Percentiles rank a stretch among this genome's conserved stretches.
phyloP scores from a whole-genome alignment of 2,329 filamentous ascomycete species.

The Exophiala viscosa region DNA sequence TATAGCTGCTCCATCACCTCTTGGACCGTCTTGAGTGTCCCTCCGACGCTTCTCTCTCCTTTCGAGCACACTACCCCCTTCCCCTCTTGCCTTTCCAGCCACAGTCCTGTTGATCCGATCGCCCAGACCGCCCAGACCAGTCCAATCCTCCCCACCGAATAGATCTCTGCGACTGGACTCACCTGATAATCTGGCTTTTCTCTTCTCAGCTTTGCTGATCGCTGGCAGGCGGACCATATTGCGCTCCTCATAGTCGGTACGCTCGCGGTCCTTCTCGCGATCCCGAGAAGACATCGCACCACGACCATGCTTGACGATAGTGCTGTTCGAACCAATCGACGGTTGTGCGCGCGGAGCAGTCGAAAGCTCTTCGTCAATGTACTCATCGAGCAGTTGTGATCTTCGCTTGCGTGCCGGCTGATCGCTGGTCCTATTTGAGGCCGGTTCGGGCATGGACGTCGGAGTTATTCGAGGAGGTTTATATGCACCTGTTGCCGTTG shows the following conservation, averaged over 20 bases:
- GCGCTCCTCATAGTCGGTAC: conserved; percentile 81
- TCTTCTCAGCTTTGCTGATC: conserved; percentile 82
- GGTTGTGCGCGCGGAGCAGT: conserved; percentile 76
- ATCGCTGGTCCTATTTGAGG: conserved; percentile 55
- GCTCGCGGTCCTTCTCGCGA: conserved; percentile 71
- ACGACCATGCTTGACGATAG: conserved; percentile 74
- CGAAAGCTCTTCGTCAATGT: conserved; percentile 79
- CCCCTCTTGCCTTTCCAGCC: conserved; percentile 51
- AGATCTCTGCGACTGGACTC: conserved; percentile 46
- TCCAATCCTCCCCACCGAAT: conserved; percentile 94
- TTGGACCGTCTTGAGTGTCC: conserved; percentile 66
- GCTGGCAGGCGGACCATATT: conserved; percentile 86
- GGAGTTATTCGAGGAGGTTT: conserved; percentile 83
- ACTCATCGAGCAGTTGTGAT: conserved; percentile 87
- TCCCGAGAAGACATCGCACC: conserved; percentile 73
- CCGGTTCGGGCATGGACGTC: conserved; percentile 66
- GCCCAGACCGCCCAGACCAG: conserved; percentile 75
- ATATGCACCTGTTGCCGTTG: conserved; percentile 64
- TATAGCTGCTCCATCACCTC: conserved; percentile 60
- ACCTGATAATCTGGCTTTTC: conserved; percentile 45
- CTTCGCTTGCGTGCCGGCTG: conserved; percentile 58
- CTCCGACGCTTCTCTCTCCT: conserved; percentile 76
- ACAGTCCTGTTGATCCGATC: conserved; percentile 84
- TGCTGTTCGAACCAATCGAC: conserved; percentile 73
- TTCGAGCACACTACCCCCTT: conserved; percentile 60